These are phyloP conservation scores for Talaromyces sp. DNA, from an alignment of 2,329 filamentous ascomycete genomes.

Conservation along the genomic window DNA sequence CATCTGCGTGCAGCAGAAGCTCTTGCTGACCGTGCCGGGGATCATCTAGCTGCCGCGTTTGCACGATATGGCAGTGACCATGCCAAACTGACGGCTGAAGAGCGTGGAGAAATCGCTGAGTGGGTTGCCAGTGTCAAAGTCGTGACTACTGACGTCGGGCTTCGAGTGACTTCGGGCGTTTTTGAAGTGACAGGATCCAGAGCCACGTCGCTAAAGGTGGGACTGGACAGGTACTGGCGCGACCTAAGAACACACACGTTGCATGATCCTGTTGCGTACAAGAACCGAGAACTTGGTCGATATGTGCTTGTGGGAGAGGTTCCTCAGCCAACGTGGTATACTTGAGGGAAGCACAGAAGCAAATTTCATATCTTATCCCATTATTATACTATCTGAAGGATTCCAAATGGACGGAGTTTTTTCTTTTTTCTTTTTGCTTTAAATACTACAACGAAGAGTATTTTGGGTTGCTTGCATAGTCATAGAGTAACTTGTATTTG, in stretches of 20 bases:
- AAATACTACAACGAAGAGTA: background rate
- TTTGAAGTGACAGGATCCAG: constrained; percentile 60
- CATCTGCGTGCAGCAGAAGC: constrained; percentile 56
- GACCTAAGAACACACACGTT: constrained; percentile 61
- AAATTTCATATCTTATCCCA: background rate
- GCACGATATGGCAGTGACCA: constrained; percentile 36
- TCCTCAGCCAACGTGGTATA: constrained; percentile 58
- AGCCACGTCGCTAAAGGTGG: constrained; percentile 53
- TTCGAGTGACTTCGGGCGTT: constrained; percentile 54
- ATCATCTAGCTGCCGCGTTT: constrained; percentile 45
- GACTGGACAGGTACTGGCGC: constrained; percentile 60
- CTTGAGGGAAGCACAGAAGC: constrained; percentile 25
- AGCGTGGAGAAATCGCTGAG: constrained; percentile 57
- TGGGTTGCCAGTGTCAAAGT: constrained; percentile 59
- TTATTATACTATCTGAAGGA: background rate
- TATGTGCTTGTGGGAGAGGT: constrained; percentile 52
- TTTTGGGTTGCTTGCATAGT: background rate
- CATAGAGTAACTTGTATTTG: background rate
- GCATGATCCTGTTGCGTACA: constrained; percentile 63
- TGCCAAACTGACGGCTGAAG: constrained; percentile 40
- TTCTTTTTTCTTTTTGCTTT: too few relatives aligned
- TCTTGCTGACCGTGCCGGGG: constrained; percentile 52
- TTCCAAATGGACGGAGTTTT: background rate
- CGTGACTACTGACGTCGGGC: constrained; percentile 54
- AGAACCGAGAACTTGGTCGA: constrained; percentile 57